Evolutionary conservation across 768 basidiomycete genomes (phyloP).

Genomic region (Gautieria morchelliformis): DNA sequence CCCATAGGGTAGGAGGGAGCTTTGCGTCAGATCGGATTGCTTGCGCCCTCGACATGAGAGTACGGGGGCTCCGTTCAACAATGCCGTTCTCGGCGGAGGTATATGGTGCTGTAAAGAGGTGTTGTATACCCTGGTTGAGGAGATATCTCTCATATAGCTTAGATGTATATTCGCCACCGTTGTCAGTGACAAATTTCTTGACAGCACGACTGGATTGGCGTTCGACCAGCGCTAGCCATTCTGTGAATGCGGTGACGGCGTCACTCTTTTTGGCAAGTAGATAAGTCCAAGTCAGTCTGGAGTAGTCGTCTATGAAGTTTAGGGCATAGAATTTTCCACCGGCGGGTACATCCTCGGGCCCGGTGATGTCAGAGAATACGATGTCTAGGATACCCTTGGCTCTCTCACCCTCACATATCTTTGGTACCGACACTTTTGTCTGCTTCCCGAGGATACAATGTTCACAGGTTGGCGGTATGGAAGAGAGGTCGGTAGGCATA

Average conservation of each 20-base stretch:
- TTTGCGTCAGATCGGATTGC: no score
- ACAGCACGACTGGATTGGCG: no score
- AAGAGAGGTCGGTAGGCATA: slow-evolving; percentile 16
- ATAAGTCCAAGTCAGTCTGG: slow-evolving; percentile 4
- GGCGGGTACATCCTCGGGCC: slow-evolving; percentile 11
- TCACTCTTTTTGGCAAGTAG: not conserved
- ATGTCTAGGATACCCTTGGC: no score
- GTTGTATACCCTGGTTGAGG: no score
- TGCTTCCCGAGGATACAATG: slow-evolving; percentile 32
- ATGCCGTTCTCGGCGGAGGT: no score
- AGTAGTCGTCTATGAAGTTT: slow-evolving; percentile 12
- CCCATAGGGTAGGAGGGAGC: not conserved
- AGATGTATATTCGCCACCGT: not conserved
- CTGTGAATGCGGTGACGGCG: no score
- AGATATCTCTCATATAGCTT: not conserved
- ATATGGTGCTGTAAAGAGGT: no score
- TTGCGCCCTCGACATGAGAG: no score
- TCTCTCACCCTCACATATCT: slow-evolving; percentile 9
- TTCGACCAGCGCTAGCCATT: no score
- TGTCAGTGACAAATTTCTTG: no score
- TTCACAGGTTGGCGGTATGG: slow-evolving; percentile 21
- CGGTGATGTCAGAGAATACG: slow-evolving; percentile 9
- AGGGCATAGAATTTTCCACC: slow-evolving; percentile 8
- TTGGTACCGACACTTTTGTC: slow-evolving; percentile 23
- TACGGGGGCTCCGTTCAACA: no score